These are phyloP conservation scores for Rutstroemia sp. DNA, from an alignment of 2,329 filamentous ascomycete species.

Conservation along the genomic window DNA sequence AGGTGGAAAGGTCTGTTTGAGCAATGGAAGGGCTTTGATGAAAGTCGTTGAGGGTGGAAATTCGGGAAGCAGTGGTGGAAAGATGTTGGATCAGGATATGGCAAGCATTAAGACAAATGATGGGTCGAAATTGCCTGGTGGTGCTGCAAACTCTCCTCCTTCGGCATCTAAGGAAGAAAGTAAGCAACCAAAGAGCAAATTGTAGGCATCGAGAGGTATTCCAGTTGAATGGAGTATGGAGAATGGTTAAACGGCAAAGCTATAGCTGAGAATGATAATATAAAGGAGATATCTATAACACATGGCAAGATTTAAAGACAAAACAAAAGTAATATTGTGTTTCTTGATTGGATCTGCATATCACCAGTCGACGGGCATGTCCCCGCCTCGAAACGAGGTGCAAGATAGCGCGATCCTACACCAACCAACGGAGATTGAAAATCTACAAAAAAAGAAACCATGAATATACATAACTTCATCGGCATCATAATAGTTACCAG, in stretches of 20 bases:
- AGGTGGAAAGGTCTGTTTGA: constrained; percentile 77
- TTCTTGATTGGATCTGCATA: too few species aligned
- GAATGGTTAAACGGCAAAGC: too few species aligned
- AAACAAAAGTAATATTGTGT: too few species aligned
- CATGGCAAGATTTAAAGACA: too few species aligned
- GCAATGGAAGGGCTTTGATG: constrained; percentile 77
- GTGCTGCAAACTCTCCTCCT: not conserved
- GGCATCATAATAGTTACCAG: not conserved
- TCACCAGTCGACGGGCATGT: too few species aligned
- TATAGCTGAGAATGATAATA: too few species aligned
- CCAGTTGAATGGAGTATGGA: not conserved
- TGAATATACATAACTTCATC: too few species aligned
- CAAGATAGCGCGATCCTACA: too few species aligned
- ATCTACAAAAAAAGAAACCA: too few species aligned
- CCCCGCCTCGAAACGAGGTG: too few species aligned
- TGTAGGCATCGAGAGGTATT: not conserved
- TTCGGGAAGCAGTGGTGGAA: constrained; percentile 21
- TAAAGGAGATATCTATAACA: too few species aligned
- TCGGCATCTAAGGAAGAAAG: constrained; percentile 2
- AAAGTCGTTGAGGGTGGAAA: constrained; percentile 19
- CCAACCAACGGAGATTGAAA: too few species aligned
- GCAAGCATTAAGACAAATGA: constrained; percentile 3
- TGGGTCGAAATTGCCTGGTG: not conserved
- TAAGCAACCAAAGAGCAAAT: constrained; percentile 8
- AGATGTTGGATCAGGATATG: constrained; percentile 7